These are phyloP conservation scores for Hypoxylon sp. DNA, from an alignment of 2,329 filamentous ascomycete species.

Conservation along the genomic window DNA sequence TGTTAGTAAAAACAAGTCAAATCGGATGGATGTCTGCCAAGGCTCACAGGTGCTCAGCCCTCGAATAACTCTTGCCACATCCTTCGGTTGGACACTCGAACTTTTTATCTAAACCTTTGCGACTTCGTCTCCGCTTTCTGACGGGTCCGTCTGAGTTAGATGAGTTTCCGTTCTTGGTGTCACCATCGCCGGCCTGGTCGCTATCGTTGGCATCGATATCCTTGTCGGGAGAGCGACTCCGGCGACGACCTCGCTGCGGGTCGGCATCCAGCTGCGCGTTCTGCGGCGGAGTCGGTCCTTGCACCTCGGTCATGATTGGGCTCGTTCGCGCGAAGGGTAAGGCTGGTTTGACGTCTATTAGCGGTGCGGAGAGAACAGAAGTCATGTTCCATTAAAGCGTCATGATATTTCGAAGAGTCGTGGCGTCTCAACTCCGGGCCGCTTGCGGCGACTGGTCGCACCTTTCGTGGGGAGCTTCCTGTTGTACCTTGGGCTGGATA, in stretches of 20 bases:
- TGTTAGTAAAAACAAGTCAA: slow-evolving; percentile 21
- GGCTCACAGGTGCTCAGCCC: slow-evolving; percentile 88
- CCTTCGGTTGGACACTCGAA: slow-evolving; percentile 86
- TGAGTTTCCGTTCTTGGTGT: slow-evolving; percentile 56
- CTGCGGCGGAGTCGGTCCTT: slow-evolving; percentile 53
- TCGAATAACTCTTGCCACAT: slow-evolving; percentile 95
- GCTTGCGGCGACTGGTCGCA: slow-evolving; percentile 24
- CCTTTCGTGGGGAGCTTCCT: slow-evolving; percentile 25
- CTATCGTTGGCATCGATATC: slow-evolving; percentile 52
- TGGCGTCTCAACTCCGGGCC: slow-evolving; percentile 30
- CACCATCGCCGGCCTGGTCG: slow-evolving; percentile 51
- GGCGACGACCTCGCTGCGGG: slow-evolving; percentile 51
- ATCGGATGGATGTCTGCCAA: not conserved
- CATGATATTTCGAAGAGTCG: slow-evolving; percentile 38
- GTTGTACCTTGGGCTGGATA: slow-evolving; percentile 22
- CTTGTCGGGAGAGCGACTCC: slow-evolving; percentile 55
- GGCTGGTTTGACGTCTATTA: slow-evolving; percentile 50
- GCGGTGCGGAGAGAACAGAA: slow-evolving; percentile 52
- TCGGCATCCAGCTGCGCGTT: slow-evolving; percentile 53
- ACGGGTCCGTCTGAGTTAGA: slow-evolving; percentile 63
- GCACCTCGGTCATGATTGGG: slow-evolving; percentile 53
- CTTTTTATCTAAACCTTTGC: slow-evolving; percentile 81
- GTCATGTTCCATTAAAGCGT: slow-evolving; percentile 51
- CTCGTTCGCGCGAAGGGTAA: slow-evolving; percentile 52
- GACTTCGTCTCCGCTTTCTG: slow-evolving; percentile 73